Conservation (phyloP, 352 stramenopile genomes). For the Pythium chondricola region DNA sequence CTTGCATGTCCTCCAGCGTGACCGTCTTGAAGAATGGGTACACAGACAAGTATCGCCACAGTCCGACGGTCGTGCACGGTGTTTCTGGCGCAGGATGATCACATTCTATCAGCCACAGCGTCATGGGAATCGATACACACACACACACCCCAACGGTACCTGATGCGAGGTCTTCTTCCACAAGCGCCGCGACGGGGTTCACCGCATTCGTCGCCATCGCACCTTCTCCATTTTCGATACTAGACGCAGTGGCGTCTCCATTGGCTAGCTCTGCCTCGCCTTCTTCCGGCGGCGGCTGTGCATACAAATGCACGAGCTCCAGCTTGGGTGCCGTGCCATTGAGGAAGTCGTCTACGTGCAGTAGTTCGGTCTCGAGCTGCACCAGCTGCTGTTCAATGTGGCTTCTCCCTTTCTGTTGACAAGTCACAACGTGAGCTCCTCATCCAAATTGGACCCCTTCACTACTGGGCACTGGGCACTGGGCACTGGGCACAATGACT, state of each 20-base stretch:
- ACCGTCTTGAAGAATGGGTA: slow-evolving; percentile 64
- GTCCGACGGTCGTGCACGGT: slow-evolving; percentile 52
- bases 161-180: slow-evolving; percentile 63
- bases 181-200: slow-evolving; percentile 25
- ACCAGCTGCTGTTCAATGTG: slow-evolving; percentile 51
- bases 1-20: slow-evolving; percentile 49
- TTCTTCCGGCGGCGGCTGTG: background rate
- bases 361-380: slow-evolving; percentile 53
- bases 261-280: slow-evolving; percentile 7
- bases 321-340: slow-evolving; percentile 35
- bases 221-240: too few relatives aligned
- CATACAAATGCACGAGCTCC: slow-evolving; percentile 19
- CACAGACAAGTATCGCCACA: slow-evolving; percentile 61
- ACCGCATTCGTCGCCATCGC: slow-evolving; percentile 19
- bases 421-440: background rate
- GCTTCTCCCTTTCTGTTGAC: slow-evolving; percentile 35
- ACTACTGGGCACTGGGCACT: too few relatives aligned
- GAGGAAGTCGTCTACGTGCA: slow-evolving; percentile 56
- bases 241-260: too few relatives aligned
- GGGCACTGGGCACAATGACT: background rate
- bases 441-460: too few relatives aligned
- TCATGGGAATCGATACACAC: background rate
- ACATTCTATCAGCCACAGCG: background rate
- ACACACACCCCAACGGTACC: slow-evolving; percentile 20
- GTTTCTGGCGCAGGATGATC: slow-evolving; percentile 28